A percentile compares a stretch with the other conserved stretches of the same genome.
These are phyloP conservation scores for Lanmaoa rubissima DNA, from an alignment of 768 basidiomycete genomes.

Conservation along the genomic window DNA sequence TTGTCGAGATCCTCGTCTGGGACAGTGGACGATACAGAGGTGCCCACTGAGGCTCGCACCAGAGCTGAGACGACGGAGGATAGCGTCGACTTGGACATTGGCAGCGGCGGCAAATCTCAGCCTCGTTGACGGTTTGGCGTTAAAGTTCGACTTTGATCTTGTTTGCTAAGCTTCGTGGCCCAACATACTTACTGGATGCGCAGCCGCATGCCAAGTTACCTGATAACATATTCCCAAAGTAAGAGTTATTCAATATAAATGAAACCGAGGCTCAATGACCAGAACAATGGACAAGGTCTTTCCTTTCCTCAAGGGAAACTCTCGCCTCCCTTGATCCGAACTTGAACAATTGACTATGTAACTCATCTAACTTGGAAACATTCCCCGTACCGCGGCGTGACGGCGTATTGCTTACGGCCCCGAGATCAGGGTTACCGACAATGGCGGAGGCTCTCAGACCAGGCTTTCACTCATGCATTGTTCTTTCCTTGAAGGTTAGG, in stretches of 20 bases:
- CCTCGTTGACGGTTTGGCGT: conserved; percentile 6
- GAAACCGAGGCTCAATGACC: neutral
- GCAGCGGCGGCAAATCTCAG: neutral
- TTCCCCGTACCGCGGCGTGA: neutral
- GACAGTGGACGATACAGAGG: conserved; percentile 54
- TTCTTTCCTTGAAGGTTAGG: conserved; percentile 11
- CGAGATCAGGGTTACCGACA: neutral
- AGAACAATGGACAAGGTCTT: neutral
- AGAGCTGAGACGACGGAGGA: conserved; percentile 84
- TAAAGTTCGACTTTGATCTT: conserved; percentile 16
- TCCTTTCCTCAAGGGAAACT: too few relatives aligned
- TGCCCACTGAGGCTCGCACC: conserved; percentile 75
- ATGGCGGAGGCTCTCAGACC: conserved; percentile 6
- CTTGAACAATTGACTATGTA: neutral
- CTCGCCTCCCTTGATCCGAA: neutral
- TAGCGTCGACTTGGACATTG: conserved; percentile 54
- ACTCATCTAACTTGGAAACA: neutral
- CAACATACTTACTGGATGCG: neutral
- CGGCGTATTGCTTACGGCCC: neutral
- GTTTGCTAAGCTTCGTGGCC: conserved; percentile 19
- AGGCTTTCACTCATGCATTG: conserved; percentile 1
- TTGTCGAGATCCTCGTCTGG: conserved; percentile 86
- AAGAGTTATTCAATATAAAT: neutral
- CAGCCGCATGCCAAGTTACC: too few relatives aligned
- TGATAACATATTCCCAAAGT: neutral